A percentile compares a stretch with the other conserved stretches of the same genome.
Evolutionary conservation across 1,139 yeast genomes (phyloP).

Genomic region (Chernovozyma aurita): DNA sequence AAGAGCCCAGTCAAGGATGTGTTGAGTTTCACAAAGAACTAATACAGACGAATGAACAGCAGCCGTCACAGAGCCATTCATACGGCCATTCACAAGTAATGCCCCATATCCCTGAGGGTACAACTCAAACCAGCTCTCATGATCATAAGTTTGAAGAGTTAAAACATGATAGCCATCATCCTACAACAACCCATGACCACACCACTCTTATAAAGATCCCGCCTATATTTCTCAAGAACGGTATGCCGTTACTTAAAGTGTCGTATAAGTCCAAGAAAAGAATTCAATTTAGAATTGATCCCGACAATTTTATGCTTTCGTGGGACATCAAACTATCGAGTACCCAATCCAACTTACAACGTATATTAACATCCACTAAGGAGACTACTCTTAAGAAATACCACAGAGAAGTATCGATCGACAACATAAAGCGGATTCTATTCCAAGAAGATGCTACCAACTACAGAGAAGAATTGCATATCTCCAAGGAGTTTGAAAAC

Average conservation of each 20-base stretch:
- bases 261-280: constrained; percentile 67
- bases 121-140: no score
- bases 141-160: no score
- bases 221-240: constrained; percentile 34
- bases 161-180: no score
- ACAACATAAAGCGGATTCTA: constrained; percentile 66
- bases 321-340: constrained; percentile 41
- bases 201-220: constrained; percentile 19
- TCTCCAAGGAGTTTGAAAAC: constrained; percentile 59
- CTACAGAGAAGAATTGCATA: constrained; percentile 78
- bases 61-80: no score
- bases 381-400: constrained; percentile 25
- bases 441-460: constrained; percentile 69
- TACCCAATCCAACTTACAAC: constrained; percentile 12
- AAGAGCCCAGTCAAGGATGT: no score
- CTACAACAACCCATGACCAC: no score
- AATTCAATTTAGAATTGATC: constrained; percentile 31
- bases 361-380: constrained; percentile 15
- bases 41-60: no score
- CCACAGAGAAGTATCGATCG: constrained; percentile 55
- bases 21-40: no score
- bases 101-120: no score
- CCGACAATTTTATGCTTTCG: constrained; percentile 32
- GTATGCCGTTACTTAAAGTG: constrained; percentile 52
- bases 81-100: no score